phyloP scores from a whole-genome alignment of 768 basidiomycete genomes.

The Termitomyces sp. region DNA sequence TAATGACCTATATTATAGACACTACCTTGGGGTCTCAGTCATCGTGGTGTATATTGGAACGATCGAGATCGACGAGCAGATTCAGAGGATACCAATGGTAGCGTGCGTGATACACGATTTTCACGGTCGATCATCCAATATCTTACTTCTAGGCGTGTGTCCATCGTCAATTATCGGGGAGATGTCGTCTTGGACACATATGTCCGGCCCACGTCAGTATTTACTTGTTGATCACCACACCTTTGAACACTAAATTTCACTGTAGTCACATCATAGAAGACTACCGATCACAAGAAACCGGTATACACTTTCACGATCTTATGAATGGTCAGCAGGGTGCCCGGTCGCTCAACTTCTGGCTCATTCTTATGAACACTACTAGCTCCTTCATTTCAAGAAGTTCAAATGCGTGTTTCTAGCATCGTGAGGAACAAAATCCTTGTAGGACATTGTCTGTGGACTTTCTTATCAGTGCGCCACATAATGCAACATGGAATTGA shows the following conservation, averaged over 20 bases:
- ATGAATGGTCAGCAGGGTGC: constrained; percentile 27
- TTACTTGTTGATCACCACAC: neutral
- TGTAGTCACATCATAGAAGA: constrained; percentile 41
- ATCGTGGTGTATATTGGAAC: constrained; percentile 38
- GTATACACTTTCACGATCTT: constrained; percentile 34
- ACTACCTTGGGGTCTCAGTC: constrained; percentile 43
- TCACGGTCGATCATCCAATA: no score
- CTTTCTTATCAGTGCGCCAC: constrained; percentile 42
- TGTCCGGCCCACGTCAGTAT: constrained; percentile 47
- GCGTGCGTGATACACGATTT: constrained; percentile 31
- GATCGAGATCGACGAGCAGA: constrained; percentile 16
- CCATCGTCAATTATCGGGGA: constrained; percentile 45
- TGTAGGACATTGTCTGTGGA: constrained; percentile 53
- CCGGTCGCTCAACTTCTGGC: neutral
- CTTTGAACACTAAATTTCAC: neutral
- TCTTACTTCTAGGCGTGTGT: constrained; percentile 36
- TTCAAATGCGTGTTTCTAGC: constrained; percentile 38
- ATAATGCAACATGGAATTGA: neutral
- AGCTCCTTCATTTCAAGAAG: constrained; percentile 47
- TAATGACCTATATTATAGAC: constrained; percentile 15
- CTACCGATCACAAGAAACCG: constrained; percentile 42
- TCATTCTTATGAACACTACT: neutral
- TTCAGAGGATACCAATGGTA: constrained; percentile 42
- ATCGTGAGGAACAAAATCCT: constrained; percentile 42
- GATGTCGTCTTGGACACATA: constrained; percentile 39